Percentiles rank a stretch among this genome's conserved stretches.
Conservation (phyloP, 2,329 filamentous ascomycete species). For the Allantophomopsis lycopodina region DNA sequence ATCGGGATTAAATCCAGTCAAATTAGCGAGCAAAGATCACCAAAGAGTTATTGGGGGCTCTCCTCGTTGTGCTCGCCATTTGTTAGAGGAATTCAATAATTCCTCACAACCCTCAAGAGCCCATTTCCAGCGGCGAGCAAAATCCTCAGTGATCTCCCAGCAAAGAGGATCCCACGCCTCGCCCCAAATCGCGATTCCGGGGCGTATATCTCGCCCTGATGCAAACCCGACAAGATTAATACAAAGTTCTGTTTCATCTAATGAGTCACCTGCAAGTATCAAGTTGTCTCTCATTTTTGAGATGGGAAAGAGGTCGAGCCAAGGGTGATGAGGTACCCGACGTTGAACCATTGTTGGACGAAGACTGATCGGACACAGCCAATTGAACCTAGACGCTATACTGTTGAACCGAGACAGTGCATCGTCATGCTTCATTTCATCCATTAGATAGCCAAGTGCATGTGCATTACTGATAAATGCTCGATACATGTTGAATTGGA, state of each 20-base stretch:
- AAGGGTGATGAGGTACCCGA: slow-evolving; percentile 12
- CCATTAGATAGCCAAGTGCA: slow-evolving; percentile 2
- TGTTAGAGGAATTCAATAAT: slow-evolving; percentile 21
- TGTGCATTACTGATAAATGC: slow-evolving; percentile 7
- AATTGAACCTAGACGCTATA: neutral
- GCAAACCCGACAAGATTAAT: slow-evolving; percentile 19
- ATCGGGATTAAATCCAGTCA: too few species aligned
- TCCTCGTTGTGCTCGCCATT: slow-evolving; percentile 11
- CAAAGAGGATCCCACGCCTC: slow-evolving; percentile 25
- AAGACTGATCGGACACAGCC: neutral
- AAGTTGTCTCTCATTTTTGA: slow-evolving; percentile 16
- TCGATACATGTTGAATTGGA: slow-evolving; percentile 11
- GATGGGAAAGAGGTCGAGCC: slow-evolving; percentile 16
- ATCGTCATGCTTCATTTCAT: neutral
- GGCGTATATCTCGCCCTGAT: neutral
- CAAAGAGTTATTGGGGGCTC: neutral
- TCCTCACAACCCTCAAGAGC: slow-evolving; percentile 22
- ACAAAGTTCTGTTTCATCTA: slow-evolving; percentile 21
- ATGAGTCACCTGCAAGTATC: slow-evolving; percentile 9
- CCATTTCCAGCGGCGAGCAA: slow-evolving; percentile 30
- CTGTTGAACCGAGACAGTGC: slow-evolving; percentile 1
- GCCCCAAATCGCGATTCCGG: slow-evolving; percentile 30
- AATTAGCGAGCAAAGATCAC: too few species aligned
- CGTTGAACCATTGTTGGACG: slow-evolving; percentile 14
- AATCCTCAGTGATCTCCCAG: slow-evolving; percentile 31